Conservation (phyloP, 371 early-diverging fungal genomes). For the Mucor indicus region DNA sequence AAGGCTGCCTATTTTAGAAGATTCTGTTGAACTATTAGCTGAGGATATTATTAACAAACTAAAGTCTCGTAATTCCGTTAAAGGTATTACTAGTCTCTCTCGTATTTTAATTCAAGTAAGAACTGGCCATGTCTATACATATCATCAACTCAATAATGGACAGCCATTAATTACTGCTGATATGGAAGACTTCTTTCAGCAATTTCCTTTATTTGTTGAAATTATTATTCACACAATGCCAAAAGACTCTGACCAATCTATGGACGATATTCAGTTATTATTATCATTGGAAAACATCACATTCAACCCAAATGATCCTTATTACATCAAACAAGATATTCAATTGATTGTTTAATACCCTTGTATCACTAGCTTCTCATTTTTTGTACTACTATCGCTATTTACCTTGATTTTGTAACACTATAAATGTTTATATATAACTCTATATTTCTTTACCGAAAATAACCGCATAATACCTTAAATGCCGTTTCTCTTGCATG, state of each 20-base stretch:
- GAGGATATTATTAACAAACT: conserved; percentile 31
- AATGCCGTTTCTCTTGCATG: background rate
- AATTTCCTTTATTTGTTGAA: conserved; percentile 35
- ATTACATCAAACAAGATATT: conserved; percentile 23
- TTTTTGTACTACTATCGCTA: background rate
- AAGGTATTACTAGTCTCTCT: conserved; percentile 21
- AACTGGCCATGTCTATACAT: conserved; percentile 31
- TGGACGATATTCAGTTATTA: conserved; percentile 21
- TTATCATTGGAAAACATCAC: conserved; percentile 29
- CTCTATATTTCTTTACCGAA: no score
- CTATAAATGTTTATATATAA: no score
- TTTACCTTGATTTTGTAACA: no score
- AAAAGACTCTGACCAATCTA: conserved; percentile 5
- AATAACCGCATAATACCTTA: no score
- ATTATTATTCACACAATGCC: conserved; percentile 26
- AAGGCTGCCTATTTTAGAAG: conserved; percentile 30
- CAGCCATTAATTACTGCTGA: conserved; percentile 32
- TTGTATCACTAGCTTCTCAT: no score
- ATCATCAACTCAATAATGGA: no score
- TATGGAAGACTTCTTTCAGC: conserved; percentile 38
- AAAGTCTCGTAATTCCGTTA: conserved; percentile 22
- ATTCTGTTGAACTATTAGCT: conserved; percentile 30
- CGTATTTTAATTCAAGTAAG: conserved; percentile 24
- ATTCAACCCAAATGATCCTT: conserved; percentile 25
- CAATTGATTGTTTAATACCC: no score